These are phyloP conservation scores for Phytophthora fragariae DNA, from an alignment of 352 stramenopile species.

Conservation along the genomic window DNA sequence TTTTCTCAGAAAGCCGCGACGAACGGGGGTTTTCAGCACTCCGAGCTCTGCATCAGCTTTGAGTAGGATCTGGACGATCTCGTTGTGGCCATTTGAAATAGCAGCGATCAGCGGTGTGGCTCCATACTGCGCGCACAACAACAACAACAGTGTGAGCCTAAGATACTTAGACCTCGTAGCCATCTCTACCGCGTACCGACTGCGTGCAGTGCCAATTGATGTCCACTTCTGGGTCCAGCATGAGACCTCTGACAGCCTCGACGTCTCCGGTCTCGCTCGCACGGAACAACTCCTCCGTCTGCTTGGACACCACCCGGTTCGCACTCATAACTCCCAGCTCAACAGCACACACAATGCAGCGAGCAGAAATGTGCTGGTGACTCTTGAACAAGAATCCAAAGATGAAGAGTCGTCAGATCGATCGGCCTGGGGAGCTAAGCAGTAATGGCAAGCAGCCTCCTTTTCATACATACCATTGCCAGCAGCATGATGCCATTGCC, in stretches of 20 bases:
- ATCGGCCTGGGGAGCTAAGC: neutral
- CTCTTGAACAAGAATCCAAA: constrained; percentile 6
- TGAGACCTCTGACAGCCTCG: constrained; percentile 51
- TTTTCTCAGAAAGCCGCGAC: constrained; percentile 1
- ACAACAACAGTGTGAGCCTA: neutral
- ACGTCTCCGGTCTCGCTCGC: constrained; percentile 64
- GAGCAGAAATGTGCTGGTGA: neutral
- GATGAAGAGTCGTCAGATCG: constrained; percentile 6
- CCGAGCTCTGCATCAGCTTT: constrained; percentile 67
- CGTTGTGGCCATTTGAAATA: constrained; percentile 66
- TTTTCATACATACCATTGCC: too few relatives aligned
- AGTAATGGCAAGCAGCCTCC: neutral
- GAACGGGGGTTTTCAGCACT: constrained; percentile 74
- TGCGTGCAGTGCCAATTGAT: constrained; percentile 81
- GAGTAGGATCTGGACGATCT: constrained; percentile 64
- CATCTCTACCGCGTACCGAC: constrained; percentile 41
- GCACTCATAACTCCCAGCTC: constrained; percentile 54
- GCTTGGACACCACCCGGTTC: constrained; percentile 64
- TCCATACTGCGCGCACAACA: constrained; percentile 55
- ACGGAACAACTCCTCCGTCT: constrained; percentile 68
- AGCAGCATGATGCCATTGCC: neutral
- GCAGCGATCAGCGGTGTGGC: constrained; percentile 74
- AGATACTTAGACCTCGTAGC: too few relatives aligned
- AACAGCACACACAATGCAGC: neutral
- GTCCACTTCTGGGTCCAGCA: constrained; percentile 54